These are phyloP conservation scores for Podospora didyma DNA, from an alignment of 495 filamentous ascomycete genomes.

Conservation along the genomic window DNA sequence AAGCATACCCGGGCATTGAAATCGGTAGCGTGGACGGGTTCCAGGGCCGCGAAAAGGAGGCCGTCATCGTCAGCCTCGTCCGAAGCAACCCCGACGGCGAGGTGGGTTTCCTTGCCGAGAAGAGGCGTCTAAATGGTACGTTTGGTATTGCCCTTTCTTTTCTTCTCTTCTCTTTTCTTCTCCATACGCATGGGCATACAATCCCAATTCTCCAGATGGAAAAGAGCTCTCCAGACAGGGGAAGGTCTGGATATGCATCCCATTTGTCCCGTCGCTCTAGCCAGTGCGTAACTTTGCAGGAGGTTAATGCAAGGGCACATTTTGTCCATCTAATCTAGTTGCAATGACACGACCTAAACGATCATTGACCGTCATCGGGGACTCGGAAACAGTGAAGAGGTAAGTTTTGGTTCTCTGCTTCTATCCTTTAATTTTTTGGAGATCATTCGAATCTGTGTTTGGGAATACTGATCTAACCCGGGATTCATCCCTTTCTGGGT, in stretches of 20 bases:
- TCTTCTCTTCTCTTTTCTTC: constrained; percentile 1
- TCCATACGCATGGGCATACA: neutral
- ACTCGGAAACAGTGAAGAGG: constrained; percentile 86
- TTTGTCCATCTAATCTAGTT: too few relatives aligned
- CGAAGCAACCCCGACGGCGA: constrained; percentile 82
- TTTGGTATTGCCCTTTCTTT: constrained; percentile 4
- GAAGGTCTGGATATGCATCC: too few relatives aligned
- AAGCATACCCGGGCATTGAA: constrained; percentile 78
- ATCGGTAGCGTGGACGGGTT: constrained; percentile 95
- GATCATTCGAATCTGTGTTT: neutral
- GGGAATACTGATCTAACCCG: neutral
- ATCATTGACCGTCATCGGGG: constrained; percentile 85
- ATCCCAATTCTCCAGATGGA: too few relatives aligned
- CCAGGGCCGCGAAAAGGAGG: constrained; percentile 96
- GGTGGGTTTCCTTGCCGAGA: constrained; percentile 93
- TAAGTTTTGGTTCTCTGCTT: constrained; percentile 45
- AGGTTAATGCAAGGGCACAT: constrained; percentile 32
- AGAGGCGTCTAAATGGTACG: constrained; percentile 84
- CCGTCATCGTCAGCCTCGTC: constrained; percentile 84
- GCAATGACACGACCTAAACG: constrained; percentile 93
- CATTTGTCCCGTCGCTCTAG: too few relatives aligned
- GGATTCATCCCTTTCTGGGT: constrained; percentile 7
- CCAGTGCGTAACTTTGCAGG: neutral
- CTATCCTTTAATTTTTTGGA: constrained; percentile 4
- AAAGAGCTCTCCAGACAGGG: too few relatives aligned